Percentiles rank a stretch among this genome's conserved stretches.
These are phyloP conservation scores for Jamesozyma gamospora DNA, from an alignment of 805 yeast genomes.

Conservation along the genomic window DNA sequence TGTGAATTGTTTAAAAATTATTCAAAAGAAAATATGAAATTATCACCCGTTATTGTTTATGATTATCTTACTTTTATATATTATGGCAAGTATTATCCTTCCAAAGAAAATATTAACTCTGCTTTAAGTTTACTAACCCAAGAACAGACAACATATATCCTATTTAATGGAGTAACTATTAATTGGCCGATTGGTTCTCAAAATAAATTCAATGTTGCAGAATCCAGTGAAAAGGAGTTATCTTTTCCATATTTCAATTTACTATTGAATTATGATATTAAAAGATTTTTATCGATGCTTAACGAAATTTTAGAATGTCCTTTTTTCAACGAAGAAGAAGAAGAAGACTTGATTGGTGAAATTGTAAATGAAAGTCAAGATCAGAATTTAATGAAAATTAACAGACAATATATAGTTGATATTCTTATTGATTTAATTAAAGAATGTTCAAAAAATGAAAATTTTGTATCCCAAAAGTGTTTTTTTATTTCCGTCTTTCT, in stretches of 20 bases:
- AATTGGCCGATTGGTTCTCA: conserved; percentile 36
- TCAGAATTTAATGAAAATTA: conserved; percentile 26
- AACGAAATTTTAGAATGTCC: conserved; percentile 82
- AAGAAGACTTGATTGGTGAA: conserved; percentile 21
- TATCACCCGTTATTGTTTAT: conserved; percentile 29
- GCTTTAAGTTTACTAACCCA: conserved; percentile 36
- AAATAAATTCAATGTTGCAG: conserved; percentile 29
- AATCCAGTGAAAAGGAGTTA: conserved; percentile 31
- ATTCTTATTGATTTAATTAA: conserved; percentile 52
- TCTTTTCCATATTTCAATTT: conserved; percentile 62
- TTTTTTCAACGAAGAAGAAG: conserved; percentile 49
- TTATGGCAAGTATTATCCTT: conserved; percentile 77
- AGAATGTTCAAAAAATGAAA: conserved; percentile 18
- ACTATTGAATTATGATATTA: conserved; percentile 46
- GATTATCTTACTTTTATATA: conserved; percentile 59
- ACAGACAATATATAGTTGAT: conserved; percentile 70
- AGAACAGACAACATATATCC: conserved; percentile 39
- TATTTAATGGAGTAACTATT: conserved; percentile 49
- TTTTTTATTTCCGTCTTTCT: conserved; percentile 51
- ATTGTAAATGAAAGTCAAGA: conserved; percentile 11
- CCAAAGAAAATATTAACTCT: conserved; percentile 39
- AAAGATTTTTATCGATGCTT: conserved; percentile 54
- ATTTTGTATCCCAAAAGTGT: conserved; percentile 18
- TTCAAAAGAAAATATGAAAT: neutral
- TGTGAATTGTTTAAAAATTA: conserved; percentile 3